These are phyloP conservation scores for Cucumis hystrix DNA, from an alignment of 306 rosid species.

Conservation along the genomic window DNA sequence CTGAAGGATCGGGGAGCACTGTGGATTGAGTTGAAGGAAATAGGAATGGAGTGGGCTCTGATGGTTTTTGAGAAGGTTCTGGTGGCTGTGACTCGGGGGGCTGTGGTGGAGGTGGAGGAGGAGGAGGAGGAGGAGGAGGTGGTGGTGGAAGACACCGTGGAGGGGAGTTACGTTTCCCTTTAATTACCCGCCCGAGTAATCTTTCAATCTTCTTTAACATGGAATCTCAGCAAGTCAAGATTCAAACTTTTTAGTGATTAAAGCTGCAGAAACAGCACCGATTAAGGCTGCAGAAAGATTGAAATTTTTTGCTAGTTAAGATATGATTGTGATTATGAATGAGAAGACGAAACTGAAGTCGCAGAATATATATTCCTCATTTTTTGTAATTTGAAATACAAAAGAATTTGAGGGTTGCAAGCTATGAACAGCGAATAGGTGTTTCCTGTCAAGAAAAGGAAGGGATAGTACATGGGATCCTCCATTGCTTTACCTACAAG, in stretches of 20 bases:
- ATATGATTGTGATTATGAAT: neutral
- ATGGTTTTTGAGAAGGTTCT: neutral
- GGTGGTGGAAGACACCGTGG: neutral
- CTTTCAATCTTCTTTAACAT: constrained; percentile 30
- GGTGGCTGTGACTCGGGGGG: neutral
- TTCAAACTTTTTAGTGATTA: neutral
- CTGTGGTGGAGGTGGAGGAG: neutral
- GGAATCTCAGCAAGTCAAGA: neutral
- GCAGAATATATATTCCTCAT: neutral
- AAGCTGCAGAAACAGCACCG: neutral
- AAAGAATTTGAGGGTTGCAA: constrained; percentile 7
- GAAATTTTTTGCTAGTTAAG: neutral
- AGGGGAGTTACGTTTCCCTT: neutral
- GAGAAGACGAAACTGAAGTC: constrained; percentile 13
- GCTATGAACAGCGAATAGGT: constrained; percentile 1
- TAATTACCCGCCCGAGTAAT: neutral
- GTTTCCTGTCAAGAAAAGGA: constrained; percentile 11
- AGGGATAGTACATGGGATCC: neutral
- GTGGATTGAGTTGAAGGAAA: constrained; percentile 55
- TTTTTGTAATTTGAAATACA: no score
- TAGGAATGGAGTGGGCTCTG: constrained; percentile 18
- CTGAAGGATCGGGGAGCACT: constrained; percentile 71
- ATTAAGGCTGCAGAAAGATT: neutral
- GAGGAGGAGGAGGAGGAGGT: neutral
- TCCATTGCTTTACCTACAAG: constrained; percentile 5